phyloP scores from a whole-genome alignment of 352 stramenopile species.

The Phytophthora foliorum region DNA sequence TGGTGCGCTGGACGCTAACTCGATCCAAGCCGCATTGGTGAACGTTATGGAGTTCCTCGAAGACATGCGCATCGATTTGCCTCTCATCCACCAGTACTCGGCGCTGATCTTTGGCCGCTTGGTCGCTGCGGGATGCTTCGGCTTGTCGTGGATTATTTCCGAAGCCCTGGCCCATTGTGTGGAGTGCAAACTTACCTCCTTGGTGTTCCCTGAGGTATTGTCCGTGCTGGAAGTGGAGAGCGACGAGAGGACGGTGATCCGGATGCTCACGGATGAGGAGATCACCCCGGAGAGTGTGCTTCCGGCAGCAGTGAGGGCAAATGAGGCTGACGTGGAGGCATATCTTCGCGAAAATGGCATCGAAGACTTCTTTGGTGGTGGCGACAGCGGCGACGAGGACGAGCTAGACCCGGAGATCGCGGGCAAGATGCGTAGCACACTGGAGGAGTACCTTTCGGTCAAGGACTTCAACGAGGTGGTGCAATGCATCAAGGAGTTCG shows the following conservation, averaged over 20 bases:
- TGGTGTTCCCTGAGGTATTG: slow-evolving; percentile 80
- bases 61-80: slow-evolving; percentile 89
- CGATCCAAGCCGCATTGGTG: slow-evolving; percentile 75
- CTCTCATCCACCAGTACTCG: slow-evolving; percentile 84
- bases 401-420: slow-evolving; percentile 73
- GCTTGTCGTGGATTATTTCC: slow-evolving; percentile 84
- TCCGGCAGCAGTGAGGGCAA: slow-evolving; percentile 45
- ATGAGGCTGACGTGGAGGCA: slow-evolving; percentile 55
- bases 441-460: slow-evolving; percentile 84
- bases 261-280: slow-evolving; percentile 87
- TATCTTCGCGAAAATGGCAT: slow-evolving; percentile 78
- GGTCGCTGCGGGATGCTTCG: slow-evolving; percentile 84
- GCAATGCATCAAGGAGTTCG: slow-evolving; percentile 79
- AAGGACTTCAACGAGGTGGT: slow-evolving; percentile 83
- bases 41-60: slow-evolving; percentile 87
- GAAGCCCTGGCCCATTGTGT: slow-evolving; percentile 61
- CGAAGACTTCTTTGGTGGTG: slow-evolving; percentile 68
- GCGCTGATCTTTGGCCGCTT: slow-evolving; percentile 79
- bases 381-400: slow-evolving; percentile 60
- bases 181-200: slow-evolving; percentile 69
- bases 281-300: slow-evolving; percentile 64
- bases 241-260: slow-evolving; percentile 67
- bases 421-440: slow-evolving; percentile 70
- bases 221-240: slow-evolving; percentile 80
- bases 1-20: slow-evolving; percentile 68